A percentile compares a stretch with the other conserved stretches of the same genome.
Conservation (phyloP, 352 stramenopile species). For the Pythium chondricola region DNA sequence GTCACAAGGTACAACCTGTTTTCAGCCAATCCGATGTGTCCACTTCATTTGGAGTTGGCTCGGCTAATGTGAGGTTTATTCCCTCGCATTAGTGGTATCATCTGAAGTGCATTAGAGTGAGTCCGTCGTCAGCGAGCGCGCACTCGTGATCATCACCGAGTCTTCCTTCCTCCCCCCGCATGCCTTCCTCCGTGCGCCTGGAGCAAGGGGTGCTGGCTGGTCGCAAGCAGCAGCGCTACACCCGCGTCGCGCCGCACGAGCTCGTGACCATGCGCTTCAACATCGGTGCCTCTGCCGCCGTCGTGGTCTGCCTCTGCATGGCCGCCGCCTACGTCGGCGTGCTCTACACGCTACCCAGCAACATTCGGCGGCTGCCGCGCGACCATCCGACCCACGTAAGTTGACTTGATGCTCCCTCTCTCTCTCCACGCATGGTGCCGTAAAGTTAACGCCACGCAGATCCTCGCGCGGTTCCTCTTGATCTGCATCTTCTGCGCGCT, state of each 20-base stretch:
- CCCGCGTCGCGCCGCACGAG: conserved; percentile 20
- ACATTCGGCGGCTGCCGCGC: conserved; percentile 67
- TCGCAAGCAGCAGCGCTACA: conserved; percentile 16
- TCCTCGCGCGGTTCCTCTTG: conserved; percentile 81
- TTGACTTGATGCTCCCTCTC: neutral
- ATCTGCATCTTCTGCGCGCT: conserved; percentile 84
- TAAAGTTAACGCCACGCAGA: conserved; percentile 27
- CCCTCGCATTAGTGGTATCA: conserved; percentile 1
- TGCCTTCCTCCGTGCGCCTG: conserved; percentile 24
- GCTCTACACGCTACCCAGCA: conserved; percentile 73
- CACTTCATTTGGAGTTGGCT: neutral
- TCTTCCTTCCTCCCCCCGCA: too few species aligned
- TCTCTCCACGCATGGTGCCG: neutral
- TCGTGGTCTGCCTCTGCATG: conserved; percentile 78
- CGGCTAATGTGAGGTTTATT: too few species aligned
- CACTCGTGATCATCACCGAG: too few species aligned
- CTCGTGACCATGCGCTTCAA: conserved; percentile 75
- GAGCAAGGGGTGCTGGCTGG: conserved; percentile 14
- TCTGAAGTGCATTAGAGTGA: too few species aligned
- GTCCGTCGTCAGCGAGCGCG: too few species aligned
- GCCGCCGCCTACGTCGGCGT: conserved; percentile 79
- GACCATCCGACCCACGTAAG: conserved; percentile 82
- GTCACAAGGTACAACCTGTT: neutral
- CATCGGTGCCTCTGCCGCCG: conserved; percentile 51
- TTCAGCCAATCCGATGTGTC: neutral